These are phyloP conservation scores for Neurospora terricola DNA, from an alignment of 495 filamentous ascomycete species.

Conservation along the genomic window DNA sequence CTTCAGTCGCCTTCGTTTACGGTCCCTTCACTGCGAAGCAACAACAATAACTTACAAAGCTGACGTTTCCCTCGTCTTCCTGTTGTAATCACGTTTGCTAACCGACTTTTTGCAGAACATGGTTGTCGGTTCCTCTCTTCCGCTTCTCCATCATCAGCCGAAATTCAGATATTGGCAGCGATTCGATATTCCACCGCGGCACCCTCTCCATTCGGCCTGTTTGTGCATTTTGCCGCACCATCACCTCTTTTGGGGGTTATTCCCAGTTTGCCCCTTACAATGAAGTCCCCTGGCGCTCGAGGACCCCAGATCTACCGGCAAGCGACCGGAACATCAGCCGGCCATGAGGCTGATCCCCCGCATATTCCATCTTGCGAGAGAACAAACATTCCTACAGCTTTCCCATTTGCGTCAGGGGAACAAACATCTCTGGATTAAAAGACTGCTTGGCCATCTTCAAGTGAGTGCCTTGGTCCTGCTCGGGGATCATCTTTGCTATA, in stretches of 20 bases:
- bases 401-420: neutral
- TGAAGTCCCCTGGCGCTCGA: neutral
- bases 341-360: conserved; percentile 15
- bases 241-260: conserved; percentile 11
- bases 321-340: conserved; percentile 13
- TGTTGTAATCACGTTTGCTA: neutral
- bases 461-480: neutral
- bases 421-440: neutral
- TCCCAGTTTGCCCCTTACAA: conserved; percentile 2
- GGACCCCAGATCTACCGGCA: conserved; percentile 23
- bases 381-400: neutral
- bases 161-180: neutral
- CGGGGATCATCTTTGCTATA: neutral
- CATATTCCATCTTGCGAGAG: neutral
- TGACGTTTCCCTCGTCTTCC: neutral
- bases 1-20: neutral
- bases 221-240: conserved; percentile 18
- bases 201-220: neutral
- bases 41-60: neutral
- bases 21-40: neutral
- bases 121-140: neutral
- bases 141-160: neutral
- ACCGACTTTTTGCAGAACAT: neutral
- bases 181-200: neutral
- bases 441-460: neutral